Evolutionary conservation across 306 rosid genomes (phyloP), one percentile per base, ranked within the genome.

Genomic region (Ammopiptanthus mongolicus): DNA sequence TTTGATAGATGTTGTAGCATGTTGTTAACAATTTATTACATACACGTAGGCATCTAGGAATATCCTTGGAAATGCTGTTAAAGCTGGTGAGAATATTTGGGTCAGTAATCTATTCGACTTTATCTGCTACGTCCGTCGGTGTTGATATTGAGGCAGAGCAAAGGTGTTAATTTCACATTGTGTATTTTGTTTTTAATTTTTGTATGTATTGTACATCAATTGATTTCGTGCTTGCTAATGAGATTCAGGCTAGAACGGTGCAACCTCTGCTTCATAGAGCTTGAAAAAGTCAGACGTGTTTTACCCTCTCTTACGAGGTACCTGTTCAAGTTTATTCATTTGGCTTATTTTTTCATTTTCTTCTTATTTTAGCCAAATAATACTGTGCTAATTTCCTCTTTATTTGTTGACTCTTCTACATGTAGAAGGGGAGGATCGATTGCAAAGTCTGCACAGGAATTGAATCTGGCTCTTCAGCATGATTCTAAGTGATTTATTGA

Each of bases 131-230:
- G 55, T 77, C 97, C 3, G 99, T 95, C 61, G 99, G 99, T 52
- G 97, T 95, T 48, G 93, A 95, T 81, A 95, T 95, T 12, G 99
- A 95, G 80, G 99, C 99, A 29, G 99, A 95, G 88, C 85, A 85
- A 74, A 92, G 99, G 99, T 95, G 46, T 70, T 57, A 34, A 61
- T 18, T 47, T 73, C 52, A 37, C 71, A 51, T 33, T 31, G 57
- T 74, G 37, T 75, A 46, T 70, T 76, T 58, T 29, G 10, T 36
- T 23, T 60, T 63, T 23, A 61, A 19, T 18, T 74, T 46, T 34
- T 34, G 15, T 71, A 22, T 53, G 22, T 63, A 75, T 48, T 51
- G 50, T 33, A 18, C 41, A 28, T 58, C 36, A 68, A 55, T 77
- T 78, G 22, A 44, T 28, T 75, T 37, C 60, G 52, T 76, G 28